Conservation (phyloP, 139 green algal genomes). For the Spirogloea muscicola region DNA sequence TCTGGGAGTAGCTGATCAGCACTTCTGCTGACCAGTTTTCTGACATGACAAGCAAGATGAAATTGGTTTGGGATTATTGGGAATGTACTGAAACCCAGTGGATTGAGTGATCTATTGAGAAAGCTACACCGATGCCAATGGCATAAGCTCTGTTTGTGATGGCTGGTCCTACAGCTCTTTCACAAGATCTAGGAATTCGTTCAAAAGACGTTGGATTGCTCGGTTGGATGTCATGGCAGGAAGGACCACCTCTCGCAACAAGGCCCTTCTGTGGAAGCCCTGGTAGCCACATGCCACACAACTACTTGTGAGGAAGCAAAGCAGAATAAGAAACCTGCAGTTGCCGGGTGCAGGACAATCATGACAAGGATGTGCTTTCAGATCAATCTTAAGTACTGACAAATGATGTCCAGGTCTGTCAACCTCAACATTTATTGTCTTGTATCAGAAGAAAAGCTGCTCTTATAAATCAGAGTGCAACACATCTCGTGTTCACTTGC, state of each 20-base stretch:
- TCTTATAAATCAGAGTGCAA: neutral
- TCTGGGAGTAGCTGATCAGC: too few species aligned
- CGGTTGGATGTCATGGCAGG: slow-evolving; percentile 26
- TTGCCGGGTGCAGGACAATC: neutral
- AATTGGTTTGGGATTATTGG: too few species aligned
- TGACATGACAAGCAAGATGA: too few species aligned
- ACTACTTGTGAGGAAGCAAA: neutral
- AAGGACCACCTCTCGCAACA: slow-evolving; percentile 22
- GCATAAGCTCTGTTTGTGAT: too few species aligned
- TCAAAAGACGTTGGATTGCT: slow-evolving; percentile 20
- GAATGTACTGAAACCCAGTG: too few species aligned
- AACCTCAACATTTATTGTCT: neutral
- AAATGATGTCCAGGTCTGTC: neutral
- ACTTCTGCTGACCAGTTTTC: too few species aligned
- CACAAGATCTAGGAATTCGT: slow-evolving; percentile 38
- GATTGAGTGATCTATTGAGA: too few species aligned
- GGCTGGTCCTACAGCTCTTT: slow-evolving; percentile 21
- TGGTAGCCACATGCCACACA: neutral
- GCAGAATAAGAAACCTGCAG: neutral
- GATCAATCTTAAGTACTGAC: neutral
- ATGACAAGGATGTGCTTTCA: neutral
- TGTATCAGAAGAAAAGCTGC: neutral
- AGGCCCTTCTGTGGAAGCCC: slow-evolving; percentile 11
- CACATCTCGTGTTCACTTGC: neutral
- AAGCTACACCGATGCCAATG: too few species aligned